Conservation (phyloP, 2,329 filamentous ascomycete species). For the Blastomyces parvus region DNA sequence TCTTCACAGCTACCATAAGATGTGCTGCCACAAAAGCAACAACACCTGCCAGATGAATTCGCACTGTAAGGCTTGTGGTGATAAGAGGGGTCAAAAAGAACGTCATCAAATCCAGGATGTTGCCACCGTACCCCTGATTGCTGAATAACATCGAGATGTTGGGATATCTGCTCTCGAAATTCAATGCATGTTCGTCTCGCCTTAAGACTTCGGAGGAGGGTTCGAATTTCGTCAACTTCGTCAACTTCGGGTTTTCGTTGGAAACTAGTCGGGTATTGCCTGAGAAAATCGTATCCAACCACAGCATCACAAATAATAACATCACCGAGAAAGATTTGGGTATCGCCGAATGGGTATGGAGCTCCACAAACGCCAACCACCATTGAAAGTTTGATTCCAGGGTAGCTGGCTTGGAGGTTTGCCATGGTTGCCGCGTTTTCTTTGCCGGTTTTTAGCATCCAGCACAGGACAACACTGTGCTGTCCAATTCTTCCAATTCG, state of each 20-base stretch:
- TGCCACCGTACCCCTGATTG: not conserved
- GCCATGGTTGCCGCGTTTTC: slow-evolving; percentile 20
- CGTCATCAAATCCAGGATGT: not conserved
- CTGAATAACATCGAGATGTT: not conserved
- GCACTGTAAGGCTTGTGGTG: not conserved
- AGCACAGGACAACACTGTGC: slow-evolving; percentile 24
- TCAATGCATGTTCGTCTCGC: not conserved
- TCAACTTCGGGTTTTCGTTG: slow-evolving; percentile 7
- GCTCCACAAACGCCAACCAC: slow-evolving; percentile 37
- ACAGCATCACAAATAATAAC: slow-evolving; percentile 23
- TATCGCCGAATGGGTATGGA: slow-evolving; percentile 17
- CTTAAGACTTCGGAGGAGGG: slow-evolving; percentile 12
- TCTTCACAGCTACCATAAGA: not conserved
- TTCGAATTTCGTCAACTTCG: slow-evolving; percentile 19
- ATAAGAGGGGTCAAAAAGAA: not conserved
- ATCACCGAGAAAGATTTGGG: slow-evolving; percentile 21
- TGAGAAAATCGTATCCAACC: slow-evolving; percentile 20
- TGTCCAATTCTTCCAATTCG: slow-evolving; percentile 21
- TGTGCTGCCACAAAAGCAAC: not conserved
- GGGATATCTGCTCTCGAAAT: not conserved
- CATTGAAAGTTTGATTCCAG: slow-evolving; percentile 25
- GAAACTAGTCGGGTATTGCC: slow-evolving; percentile 20
- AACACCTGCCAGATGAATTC: not conserved
- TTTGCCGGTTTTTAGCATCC: slow-evolving; percentile 25
- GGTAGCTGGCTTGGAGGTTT: slow-evolving; percentile 28